Evolutionary conservation across 805 yeast species (phyloP).

Genomic region (Barnettozyma californica): DNA sequence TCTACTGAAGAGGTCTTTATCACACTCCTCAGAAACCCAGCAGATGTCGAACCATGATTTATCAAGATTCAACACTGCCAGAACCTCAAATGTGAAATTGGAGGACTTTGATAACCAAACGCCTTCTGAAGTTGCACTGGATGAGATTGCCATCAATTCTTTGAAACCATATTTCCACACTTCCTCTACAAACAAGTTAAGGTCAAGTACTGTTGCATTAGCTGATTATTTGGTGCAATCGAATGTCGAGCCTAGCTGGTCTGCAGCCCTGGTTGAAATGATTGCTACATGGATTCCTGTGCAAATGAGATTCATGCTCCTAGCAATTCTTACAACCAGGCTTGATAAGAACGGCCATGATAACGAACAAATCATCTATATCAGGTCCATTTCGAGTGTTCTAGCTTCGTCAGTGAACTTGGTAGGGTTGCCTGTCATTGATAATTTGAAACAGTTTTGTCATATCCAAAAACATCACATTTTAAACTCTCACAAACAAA

Average conservation of each 20-base stretch:
- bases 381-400: constrained; percentile 48
- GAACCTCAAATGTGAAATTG: constrained; percentile 4
- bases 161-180: constrained; percentile 62
- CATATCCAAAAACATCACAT: constrained; percentile 37
- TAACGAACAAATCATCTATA: constrained; percentile 27
- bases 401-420: constrained; percentile 76
- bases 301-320: constrained; percentile 63
- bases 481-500: constrained; percentile 18
- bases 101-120: constrained; percentile 8
- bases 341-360: constrained; percentile 20
- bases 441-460: constrained; percentile 58
- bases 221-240: constrained; percentile 37
- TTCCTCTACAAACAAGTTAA: constrained; percentile 53
- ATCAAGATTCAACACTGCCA: constrained; percentile 15
- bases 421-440: constrained; percentile 83
- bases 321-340: constrained; percentile 41
- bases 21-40: constrained; percentile 22
- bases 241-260: constrained; percentile 41
- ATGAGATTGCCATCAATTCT: constrained; percentile 33
- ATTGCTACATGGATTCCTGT: constrained; percentile 78
- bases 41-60: constrained; percentile 5
- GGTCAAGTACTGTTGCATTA: constrained; percentile 49
- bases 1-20: constrained; percentile 15
- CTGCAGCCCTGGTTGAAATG: constrained; percentile 50
- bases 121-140: constrained; percentile 19